These are phyloP conservation scores for Pseudocercospora eumusae DNA, from an alignment of 2,329 filamentous ascomycete genomes.

Conservation along the genomic window DNA sequence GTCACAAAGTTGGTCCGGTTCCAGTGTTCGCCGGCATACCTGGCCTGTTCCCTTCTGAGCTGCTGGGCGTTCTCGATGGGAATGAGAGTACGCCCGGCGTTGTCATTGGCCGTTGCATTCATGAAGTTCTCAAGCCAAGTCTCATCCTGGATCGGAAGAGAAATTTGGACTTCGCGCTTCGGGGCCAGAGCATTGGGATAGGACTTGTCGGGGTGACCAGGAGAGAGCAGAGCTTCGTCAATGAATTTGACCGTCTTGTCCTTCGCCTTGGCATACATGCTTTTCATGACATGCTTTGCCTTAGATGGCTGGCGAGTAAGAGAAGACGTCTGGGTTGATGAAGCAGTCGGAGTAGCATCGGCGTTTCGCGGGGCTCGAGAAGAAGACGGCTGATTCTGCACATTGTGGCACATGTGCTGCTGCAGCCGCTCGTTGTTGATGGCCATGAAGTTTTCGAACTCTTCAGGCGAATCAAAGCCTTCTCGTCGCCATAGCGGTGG, in stretches of 20 bases:
- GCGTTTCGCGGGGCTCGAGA: too few species aligned
- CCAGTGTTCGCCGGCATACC: background rate
- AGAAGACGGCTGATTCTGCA: too few species aligned
- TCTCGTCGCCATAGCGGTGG: too few species aligned
- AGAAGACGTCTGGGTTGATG: background rate
- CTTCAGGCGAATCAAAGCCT: too few species aligned
- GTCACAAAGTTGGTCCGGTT: background rate
- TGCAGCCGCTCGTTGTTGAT: too few species aligned
- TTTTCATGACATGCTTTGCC: background rate
- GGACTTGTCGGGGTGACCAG: background rate
- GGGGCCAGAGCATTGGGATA: conserved; percentile 4
- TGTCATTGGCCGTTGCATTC: background rate
- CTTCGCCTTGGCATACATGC: background rate
- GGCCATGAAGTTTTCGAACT: too few species aligned
- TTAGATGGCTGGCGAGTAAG: background rate
- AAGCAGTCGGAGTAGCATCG: background rate
- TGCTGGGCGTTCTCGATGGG: background rate
- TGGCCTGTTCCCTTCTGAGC: background rate
- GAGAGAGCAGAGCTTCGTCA: background rate
- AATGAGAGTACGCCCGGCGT: background rate
- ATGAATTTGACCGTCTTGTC: background rate
- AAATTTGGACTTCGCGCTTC: background rate
- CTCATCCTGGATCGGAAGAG: background rate
- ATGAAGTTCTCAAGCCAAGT: background rate
- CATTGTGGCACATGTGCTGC: too few species aligned